Evolutionary conservation across 257 asterid genomes (phyloP).

Genomic region (Apocynum venetum): DNA sequence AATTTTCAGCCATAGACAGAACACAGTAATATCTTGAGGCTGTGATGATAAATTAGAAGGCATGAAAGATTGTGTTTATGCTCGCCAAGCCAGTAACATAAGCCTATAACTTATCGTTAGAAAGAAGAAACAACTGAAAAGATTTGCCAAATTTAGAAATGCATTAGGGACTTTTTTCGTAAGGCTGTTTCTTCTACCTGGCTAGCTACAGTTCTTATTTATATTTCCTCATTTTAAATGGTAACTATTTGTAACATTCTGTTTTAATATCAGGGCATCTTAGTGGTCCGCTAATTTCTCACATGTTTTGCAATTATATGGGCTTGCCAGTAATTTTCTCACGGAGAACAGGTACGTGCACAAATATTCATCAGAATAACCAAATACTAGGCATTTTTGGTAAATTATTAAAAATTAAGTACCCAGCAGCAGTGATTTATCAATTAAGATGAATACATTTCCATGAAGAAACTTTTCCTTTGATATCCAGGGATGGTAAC

Average conservation of each 20-base stretch:
- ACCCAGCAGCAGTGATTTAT: too few relatives aligned
- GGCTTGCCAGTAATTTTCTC: constrained; percentile 74
- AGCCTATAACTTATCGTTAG: background rate
- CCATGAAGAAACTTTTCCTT: background rate
- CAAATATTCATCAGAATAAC: background rate
- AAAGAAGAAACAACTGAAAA: background rate
- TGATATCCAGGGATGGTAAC: constrained; percentile 50
- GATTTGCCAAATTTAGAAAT: background rate
- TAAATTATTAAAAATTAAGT: too few relatives aligned
- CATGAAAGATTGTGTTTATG: background rate
- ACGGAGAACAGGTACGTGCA: constrained; percentile 51
- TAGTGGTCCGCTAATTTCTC: constrained; percentile 79
- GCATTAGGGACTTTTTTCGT: background rate
- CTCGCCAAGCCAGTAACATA: background rate
- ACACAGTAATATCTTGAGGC: background rate
- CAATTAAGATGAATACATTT: background rate
- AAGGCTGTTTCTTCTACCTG: background rate
- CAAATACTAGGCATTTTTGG: background rate
- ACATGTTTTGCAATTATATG: constrained; percentile 87
- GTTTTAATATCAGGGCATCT: constrained; percentile 59
- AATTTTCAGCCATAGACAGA: background rate
- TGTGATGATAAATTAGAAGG: background rate
- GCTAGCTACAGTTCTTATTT: background rate
- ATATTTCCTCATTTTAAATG: background rate
- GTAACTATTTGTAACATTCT: constrained; percentile 3